Evolutionary conservation across 495 filamentous ascomycete species (phyloP).

Genomic region (Aspergillus nidulans): DNA sequence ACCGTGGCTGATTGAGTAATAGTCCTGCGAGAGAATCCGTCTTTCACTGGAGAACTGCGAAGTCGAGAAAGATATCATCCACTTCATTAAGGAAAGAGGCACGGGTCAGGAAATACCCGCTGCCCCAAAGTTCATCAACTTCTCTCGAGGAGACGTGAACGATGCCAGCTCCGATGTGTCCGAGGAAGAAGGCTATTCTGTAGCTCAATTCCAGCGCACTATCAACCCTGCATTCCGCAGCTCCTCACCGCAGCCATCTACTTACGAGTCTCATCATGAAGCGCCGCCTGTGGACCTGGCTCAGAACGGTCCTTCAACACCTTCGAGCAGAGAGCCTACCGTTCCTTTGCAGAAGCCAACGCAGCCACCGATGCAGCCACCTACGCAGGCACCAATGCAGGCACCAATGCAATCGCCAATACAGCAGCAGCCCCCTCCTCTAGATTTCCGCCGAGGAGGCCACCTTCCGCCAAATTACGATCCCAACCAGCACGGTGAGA

Average conservation of each 20-base stretch:
- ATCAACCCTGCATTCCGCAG: conserved; percentile 94
- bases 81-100: conserved; percentile 83
- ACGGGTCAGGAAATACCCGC: conserved; percentile 98
- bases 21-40: conserved; percentile 95
- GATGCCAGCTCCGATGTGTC: conserved; percentile 78
- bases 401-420: not conserved
- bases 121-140: conserved; percentile 97
- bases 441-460: conserved; percentile 48
- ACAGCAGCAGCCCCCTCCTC: conserved; percentile 39
- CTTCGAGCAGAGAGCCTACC: conserved; percentile 49
- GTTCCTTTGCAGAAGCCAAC: conserved; percentile 49
- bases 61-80: conserved; percentile 88
- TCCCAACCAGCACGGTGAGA: conserved; percentile 57
- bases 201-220: conserved; percentile 89
- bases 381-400: conserved; percentile 10
- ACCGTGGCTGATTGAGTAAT: conserved; percentile 18
- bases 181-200: conserved; percentile 81
- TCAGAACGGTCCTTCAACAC: conserved; percentile 46
- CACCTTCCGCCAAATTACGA: conserved; percentile 48
- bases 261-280: conserved; percentile 85
- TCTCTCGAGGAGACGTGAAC: conserved; percentile 83
- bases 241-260: conserved; percentile 83
- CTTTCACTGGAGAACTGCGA: conserved; percentile 92
- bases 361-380: conserved; percentile 11
- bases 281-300: conserved; percentile 64